Conservation (phyloP, 257 asterid species). For the Cordia subcordata region DNA sequence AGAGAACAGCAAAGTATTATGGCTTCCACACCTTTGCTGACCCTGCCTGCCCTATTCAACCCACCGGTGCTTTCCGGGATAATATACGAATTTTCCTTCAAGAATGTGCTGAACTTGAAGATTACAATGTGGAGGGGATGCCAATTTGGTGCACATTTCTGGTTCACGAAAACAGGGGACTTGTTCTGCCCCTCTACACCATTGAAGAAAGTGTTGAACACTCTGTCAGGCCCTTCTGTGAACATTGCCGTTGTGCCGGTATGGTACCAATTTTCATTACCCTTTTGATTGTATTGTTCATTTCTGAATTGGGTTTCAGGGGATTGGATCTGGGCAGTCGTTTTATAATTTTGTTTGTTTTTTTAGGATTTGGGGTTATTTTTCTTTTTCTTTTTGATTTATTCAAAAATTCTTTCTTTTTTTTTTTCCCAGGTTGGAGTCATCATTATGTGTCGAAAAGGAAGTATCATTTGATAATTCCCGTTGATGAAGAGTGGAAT, state of each 20-base stretch:
- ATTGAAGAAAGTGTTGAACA: conserved; percentile 58
- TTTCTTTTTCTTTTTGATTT: neutral
- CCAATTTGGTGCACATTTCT: conserved; percentile 63
- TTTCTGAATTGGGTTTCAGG: conserved; percentile 4
- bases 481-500: conserved; percentile 66
- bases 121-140: conserved; percentile 50
- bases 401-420: conserved; percentile 9
- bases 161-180: conserved; percentile 56
- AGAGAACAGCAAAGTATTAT: conserved; percentile 33
- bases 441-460: conserved; percentile 76
- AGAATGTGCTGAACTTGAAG: conserved; percentile 56
- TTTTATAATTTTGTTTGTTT: neutral
- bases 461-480: conserved; percentile 85
- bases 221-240: conserved; percentile 57
- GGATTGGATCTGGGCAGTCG: neutral
- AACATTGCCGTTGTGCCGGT: conserved; percentile 80
- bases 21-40: conserved; percentile 62
- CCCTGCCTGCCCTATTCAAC: conserved; percentile 43
- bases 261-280: conserved; percentile 1
- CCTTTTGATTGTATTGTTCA: conserved; percentile 8
- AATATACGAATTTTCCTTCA: conserved; percentile 60
- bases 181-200: conserved; percentile 68
- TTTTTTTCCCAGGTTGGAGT: conserved; percentile 66
- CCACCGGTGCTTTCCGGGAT: conserved; percentile 58
- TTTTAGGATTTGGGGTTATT: neutral